Conservation (phyloP, 78 protist genomes). For the Dictyostelium capitatum region DNA sequence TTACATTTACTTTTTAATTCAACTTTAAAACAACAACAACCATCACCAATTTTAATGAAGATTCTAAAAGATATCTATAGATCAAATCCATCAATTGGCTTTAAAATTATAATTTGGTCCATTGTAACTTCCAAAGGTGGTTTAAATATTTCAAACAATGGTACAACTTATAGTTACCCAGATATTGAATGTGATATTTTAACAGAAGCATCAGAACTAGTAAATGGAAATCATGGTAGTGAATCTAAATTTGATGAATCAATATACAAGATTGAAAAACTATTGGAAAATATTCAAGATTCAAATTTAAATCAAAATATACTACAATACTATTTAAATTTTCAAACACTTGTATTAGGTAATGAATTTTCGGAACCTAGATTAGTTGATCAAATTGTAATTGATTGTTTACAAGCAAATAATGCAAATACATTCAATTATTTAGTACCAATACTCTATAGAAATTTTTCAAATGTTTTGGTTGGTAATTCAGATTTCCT, state of each 20-base stretch:
- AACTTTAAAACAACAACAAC: slow-evolving; percentile 18
- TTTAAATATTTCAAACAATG: not conserved
- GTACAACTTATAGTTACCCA: slow-evolving; percentile 13
- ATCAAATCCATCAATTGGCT: slow-evolving; percentile 23
- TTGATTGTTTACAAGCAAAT: slow-evolving; percentile 22
- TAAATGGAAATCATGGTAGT: not conserved
- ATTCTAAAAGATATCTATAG: slow-evolving; percentile 10
- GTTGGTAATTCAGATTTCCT: slow-evolving; percentile 43
- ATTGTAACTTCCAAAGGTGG: slow-evolving; percentile 38
- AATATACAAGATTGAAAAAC: slow-evolving; percentile 33
- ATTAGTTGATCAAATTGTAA: slow-evolving; percentile 19
- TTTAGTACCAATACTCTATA: slow-evolving; percentile 42
- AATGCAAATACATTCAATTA: not conserved
- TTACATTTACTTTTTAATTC: not conserved
- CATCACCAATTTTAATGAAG: not conserved
- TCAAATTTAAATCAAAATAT: slow-evolving; percentile 5
- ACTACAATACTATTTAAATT: slow-evolving; percentile 15
- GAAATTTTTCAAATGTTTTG: slow-evolving; percentile 3
- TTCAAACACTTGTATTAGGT: not conserved
- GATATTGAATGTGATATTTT: slow-evolving; percentile 1
- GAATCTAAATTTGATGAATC: slow-evolving; percentile 4
- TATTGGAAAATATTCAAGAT: slow-evolving; percentile 38
- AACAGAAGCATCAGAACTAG: not conserved
- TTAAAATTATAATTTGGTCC: slow-evolving; percentile 12
- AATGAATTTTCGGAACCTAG: not conserved